Evolutionary conservation across 2,329 filamentous ascomycete genomes (phyloP).

Genomic region (Fusarium sp.): DNA sequence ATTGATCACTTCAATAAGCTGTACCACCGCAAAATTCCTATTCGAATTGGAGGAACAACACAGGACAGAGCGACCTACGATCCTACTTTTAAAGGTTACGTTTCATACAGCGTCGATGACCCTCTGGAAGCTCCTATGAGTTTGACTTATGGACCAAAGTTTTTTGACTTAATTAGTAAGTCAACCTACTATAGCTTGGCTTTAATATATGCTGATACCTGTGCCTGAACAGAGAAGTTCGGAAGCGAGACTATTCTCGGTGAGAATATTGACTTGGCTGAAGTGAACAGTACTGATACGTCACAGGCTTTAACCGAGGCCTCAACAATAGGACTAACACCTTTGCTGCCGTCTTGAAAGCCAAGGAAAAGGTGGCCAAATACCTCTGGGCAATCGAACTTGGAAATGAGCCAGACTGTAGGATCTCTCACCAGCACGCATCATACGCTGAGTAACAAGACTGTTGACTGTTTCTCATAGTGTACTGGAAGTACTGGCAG

Average conservation of each 20-base stretch:
- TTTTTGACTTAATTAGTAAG: neutral
- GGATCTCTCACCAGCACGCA: too few relatives aligned
- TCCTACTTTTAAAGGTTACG: neutral
- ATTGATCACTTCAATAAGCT: neutral
- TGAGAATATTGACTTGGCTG: neutral
- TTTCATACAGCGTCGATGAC: neutral
- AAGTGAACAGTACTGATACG: neutral
- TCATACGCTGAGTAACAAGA: fast-evolving
- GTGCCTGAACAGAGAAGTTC: neutral
- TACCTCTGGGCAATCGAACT: neutral
- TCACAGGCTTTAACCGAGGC: neutral
- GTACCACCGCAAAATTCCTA: neutral
- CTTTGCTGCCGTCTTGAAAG: neutral
- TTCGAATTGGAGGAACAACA: neutral
- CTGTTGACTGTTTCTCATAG: neutral
- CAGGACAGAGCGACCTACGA: neutral
- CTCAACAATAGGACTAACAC: neutral
- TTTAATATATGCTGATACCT: neutral
- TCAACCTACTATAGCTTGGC: fast-evolving
- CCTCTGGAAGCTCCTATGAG: neutral
- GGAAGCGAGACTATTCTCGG: neutral
- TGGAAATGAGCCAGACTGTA: neutral
- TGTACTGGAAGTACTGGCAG: neutral
- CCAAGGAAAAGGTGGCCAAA: neutral
- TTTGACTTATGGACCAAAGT: neutral